phyloP scores from a whole-genome alignment of 1,284 basidiomycete species.

The Psilocybe mexicana region DNA sequence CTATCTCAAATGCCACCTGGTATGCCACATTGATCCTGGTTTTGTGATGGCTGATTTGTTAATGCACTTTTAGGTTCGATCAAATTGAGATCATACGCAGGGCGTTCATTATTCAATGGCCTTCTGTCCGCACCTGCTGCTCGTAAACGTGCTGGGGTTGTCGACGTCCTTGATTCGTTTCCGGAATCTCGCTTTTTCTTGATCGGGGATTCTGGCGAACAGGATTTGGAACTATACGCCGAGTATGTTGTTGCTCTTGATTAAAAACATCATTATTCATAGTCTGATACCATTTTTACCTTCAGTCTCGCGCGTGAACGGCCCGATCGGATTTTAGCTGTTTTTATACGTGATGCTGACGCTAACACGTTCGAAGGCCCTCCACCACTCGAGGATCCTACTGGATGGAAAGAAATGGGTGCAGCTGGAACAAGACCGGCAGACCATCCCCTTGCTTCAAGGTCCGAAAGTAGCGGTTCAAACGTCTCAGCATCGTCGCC shows the following conservation, averaged over 20 bases:
- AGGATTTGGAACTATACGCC: slow-evolving; percentile 85
- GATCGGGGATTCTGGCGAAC: slow-evolving; percentile 87
- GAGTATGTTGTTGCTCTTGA: slow-evolving; percentile 30
- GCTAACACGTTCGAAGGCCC: slow-evolving; percentile 23
- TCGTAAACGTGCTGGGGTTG: slow-evolving; percentile 78
- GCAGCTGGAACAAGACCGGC: slow-evolving; percentile 23
- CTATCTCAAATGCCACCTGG: slow-evolving; percentile 69
- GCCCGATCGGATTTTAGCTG: slow-evolving; percentile 64
- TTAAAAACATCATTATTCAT: background rate
- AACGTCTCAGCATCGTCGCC: slow-evolving; percentile 2
- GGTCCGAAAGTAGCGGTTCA: slow-evolving; percentile 10
- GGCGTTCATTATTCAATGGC: slow-evolving; percentile 78
- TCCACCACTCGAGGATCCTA: slow-evolving; percentile 56
- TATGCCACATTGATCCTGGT: slow-evolving; percentile 21
- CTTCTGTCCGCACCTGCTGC: slow-evolving; percentile 72
- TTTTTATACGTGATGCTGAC: slow-evolving; percentile 77
- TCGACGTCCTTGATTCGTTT: slow-evolving; percentile 79
- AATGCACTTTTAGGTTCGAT: slow-evolving; percentile 49
- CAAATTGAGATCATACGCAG: slow-evolving; percentile 79
- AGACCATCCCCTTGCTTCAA: slow-evolving; percentile 21
- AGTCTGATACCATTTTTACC: background rate
- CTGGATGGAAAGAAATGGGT: slow-evolving; percentile 41
- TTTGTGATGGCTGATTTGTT: slow-evolving; percentile 12
- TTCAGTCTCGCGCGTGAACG: slow-evolving; percentile 62
- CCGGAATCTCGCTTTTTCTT: slow-evolving; percentile 76